Conservation (phyloP, 345 rosid species). For the Carallia brachiata region DNA sequence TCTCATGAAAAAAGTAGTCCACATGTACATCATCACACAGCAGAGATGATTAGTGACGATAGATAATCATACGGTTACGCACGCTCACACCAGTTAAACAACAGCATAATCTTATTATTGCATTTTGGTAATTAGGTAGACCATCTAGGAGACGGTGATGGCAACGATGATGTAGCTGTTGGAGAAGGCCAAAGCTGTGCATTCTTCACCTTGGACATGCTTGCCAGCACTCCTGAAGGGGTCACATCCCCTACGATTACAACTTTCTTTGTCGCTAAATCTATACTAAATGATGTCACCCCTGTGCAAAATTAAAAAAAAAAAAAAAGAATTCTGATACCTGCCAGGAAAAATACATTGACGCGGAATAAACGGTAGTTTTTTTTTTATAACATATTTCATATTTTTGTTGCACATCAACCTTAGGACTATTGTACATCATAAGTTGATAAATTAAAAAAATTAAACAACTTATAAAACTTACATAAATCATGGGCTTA, state of each 20-base stretch:
- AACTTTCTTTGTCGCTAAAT: slow-evolving; percentile 49
- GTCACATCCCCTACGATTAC: slow-evolving; percentile 51
- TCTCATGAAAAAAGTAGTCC: background rate
- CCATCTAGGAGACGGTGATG: slow-evolving; percentile 19
- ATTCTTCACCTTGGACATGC: slow-evolving; percentile 51
- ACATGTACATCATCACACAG: background rate
- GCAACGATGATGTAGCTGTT: slow-evolving; percentile 9
- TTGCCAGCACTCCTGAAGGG: slow-evolving; percentile 47
- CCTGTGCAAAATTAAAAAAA: slow-evolving; percentile 29
- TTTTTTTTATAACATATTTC: too few relatives aligned
- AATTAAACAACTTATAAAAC: too few relatives aligned
- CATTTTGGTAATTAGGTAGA: slow-evolving; percentile 7
- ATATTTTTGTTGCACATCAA: too few relatives aligned
- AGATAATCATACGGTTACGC: background rate
- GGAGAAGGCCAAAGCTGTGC: slow-evolving; percentile 57
- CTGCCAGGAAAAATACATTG: too few relatives aligned
- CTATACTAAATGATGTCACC: slow-evolving; percentile 59
- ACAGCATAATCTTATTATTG: background rate
- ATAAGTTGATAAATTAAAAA: too few relatives aligned
- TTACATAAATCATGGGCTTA: background rate
- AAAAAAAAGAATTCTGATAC: too few relatives aligned
- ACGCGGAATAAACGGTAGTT: too few relatives aligned
- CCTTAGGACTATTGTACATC: too few relatives aligned
- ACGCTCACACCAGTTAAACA: background rate
- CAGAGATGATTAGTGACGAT: background rate